Conservation (phyloP, 2,329 filamentous ascomycete genomes). For the Achaetomium macrosporum region DNA sequence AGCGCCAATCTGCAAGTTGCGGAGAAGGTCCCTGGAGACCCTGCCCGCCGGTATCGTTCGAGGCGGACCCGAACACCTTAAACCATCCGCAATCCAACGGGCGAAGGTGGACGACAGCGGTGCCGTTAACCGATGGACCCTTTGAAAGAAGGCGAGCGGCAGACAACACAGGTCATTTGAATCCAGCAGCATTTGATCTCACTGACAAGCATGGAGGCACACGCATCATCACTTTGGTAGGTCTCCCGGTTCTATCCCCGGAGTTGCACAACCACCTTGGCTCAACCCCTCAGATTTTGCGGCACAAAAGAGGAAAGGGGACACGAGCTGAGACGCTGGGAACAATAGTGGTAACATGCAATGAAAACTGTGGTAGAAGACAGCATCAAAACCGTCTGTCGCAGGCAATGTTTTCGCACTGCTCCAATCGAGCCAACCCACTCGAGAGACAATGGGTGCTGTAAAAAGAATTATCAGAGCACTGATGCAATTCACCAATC, state of each 20-base stretch:
- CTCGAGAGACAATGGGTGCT: constrained; percentile 17
- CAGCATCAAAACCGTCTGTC: background rate
- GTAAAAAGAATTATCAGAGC: constrained; percentile 36
- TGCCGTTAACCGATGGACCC: background rate
- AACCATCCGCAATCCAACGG: background rate
- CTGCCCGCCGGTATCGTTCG: constrained; percentile 18
- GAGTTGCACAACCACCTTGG: background rate
- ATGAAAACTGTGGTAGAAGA: background rate
- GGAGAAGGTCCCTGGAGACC: constrained; percentile 10
- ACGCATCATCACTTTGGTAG: background rate
- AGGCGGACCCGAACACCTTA: background rate
- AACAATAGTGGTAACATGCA: background rate
- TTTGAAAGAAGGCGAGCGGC: background rate
- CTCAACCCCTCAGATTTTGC: background rate
- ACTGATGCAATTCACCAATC: constrained; percentile 34
- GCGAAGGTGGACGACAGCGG: background rate
- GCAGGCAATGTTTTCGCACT: background rate
- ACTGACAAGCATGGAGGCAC: background rate
- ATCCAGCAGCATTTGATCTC: background rate
- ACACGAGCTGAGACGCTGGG: background rate
- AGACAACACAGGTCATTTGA: background rate
- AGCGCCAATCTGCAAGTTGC: constrained; percentile 3
- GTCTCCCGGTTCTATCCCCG: background rate
- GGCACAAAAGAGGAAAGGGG: background rate
- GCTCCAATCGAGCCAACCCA: constrained; percentile 1